Evolutionary conservation across 495 filamentous ascomycete species (phyloP).

Genomic region (Opeltia flavorubescens): DNA sequence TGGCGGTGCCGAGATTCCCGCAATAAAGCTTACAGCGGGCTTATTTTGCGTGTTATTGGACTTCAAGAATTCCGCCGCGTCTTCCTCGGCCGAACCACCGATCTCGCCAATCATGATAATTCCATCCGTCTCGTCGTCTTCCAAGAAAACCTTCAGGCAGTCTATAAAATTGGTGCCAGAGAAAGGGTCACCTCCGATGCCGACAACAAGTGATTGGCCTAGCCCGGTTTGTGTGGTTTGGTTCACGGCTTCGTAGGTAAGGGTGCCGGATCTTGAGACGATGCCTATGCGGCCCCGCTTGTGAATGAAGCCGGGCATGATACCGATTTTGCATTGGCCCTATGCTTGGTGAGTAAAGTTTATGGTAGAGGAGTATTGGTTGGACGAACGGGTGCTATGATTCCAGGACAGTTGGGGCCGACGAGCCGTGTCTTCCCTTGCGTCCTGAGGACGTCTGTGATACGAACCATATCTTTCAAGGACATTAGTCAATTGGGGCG

Average conservation of each 20-base stretch:
- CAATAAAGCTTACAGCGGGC: conserved; percentile 95
- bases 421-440: conserved; percentile 94
- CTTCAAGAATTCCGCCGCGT: conserved; percentile 91
- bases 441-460: conserved; percentile 94
- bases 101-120: conserved; percentile 99
- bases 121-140: conserved; percentile 93
- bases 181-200: conserved; percentile 98
- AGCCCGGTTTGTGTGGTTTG: conserved; percentile 95
- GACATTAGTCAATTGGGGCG: conserved; percentile 3
- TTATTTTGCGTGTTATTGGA: conserved; percentile 82
- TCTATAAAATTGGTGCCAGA: conserved; percentile 99
- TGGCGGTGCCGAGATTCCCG: conserved; percentile 91
- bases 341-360: conserved; percentile 18
- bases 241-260: conserved; percentile 99
- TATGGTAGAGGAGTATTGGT: too few species aligned
- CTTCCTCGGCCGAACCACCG: conserved; percentile 92
- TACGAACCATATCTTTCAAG: conserved; percentile 85
- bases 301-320: conserved; percentile 99
- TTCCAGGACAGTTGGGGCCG: conserved; percentile 96
- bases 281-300: conserved; percentile 98
- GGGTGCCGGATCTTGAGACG: conserved; percentile 92
- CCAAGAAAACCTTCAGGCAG: conserved; percentile 90
- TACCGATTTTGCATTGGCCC: conserved; percentile 99
- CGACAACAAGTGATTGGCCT: conserved; percentile 93
- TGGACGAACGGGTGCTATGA: conserved; percentile 60